Evolutionary conservation across 2,329 filamentous ascomycete genomes (phyloP).

Genomic region (Volutella citrinella): DNA sequence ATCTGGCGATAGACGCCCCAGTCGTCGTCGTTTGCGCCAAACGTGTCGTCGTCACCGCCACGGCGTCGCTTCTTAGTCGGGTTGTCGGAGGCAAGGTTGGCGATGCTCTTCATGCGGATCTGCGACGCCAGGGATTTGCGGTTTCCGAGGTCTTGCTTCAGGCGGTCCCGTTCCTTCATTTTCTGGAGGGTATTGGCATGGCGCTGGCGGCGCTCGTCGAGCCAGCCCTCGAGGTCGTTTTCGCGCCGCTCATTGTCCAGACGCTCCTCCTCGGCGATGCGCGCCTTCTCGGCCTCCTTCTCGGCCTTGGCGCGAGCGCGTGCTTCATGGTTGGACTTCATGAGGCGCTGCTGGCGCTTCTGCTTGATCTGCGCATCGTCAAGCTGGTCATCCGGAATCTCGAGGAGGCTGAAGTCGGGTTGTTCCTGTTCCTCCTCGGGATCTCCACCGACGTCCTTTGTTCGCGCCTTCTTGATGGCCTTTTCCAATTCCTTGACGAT

Average conservation of each 20-base stretch:
- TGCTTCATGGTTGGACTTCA: constrained; percentile 94
- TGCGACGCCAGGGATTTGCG: constrained; percentile 94
- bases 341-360: constrained; percentile 85
- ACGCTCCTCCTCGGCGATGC: constrained; percentile 77
- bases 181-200: constrained; percentile 70
- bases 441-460: constrained; percentile 84
- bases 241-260: constrained; percentile 80
- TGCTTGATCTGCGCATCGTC: constrained; percentile 89
- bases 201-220: constrained; percentile 74
- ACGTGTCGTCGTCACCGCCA: constrained; percentile 90
- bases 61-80: constrained; percentile 80
- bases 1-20: constrained; percentile 97
- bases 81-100: constrained; percentile 88
- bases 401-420: constrained; percentile 83
- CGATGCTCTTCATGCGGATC: constrained; percentile 97
- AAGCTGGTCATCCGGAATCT: constrained; percentile 85
- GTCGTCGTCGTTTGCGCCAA: constrained; percentile 95
- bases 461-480: constrained; percentile 82
- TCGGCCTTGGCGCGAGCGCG: constrained; percentile 91
- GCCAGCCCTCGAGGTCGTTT: constrained; percentile 82
- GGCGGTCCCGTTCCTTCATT: constrained; percentile 89
- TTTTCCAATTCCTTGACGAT: constrained; percentile 87
- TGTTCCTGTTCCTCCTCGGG: constrained; percentile 78
- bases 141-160: constrained; percentile 93
- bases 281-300: constrained; percentile 88